phyloP scores from a whole-genome alignment of 306 rosid species.

The Sesbania bispinosa region DNA sequence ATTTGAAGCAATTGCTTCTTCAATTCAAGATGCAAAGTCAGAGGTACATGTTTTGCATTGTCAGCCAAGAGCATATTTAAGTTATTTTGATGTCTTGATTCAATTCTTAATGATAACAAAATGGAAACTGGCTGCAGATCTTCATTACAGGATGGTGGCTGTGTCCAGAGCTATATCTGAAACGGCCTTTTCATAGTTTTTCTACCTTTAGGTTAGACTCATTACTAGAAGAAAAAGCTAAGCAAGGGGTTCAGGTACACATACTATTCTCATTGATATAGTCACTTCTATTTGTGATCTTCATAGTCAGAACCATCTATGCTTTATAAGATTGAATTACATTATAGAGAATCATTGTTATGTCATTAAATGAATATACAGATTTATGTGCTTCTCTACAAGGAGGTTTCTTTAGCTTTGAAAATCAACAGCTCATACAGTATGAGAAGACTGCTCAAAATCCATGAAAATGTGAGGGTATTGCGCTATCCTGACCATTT shows the following conservation, averaged over 20 bases:
- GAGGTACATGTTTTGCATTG: constrained; percentile 55
- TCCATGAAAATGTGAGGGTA: constrained; percentile 94
- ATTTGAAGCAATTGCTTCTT: constrained; percentile 87
- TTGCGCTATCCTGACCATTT: constrained; percentile 95
- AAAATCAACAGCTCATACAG: constrained; percentile 89
- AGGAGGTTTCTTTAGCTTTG: constrained; percentile 95
- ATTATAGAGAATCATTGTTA: constrained; percentile 1
- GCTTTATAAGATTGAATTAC: constrained; percentile 6
- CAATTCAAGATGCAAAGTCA: constrained; percentile 91
- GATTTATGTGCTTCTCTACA: constrained; percentile 95
- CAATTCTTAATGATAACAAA: constrained; percentile 2
- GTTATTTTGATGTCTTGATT: neutral
- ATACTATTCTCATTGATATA: neutral
- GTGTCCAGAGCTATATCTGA: constrained; percentile 88
- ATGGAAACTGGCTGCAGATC: constrained; percentile 64
- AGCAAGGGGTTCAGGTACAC: constrained; percentile 92
- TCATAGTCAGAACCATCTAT: constrained; percentile 4
- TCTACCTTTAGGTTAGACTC: constrained; percentile 72
- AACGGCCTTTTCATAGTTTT: constrained; percentile 71
- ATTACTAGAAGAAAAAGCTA: constrained; percentile 86
- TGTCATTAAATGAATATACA: constrained; percentile 33
- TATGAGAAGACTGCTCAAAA: constrained; percentile 79
- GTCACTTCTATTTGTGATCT: too few species aligned
- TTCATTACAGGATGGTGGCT: constrained; percentile 99
- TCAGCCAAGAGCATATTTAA: constrained; percentile 15